Evolutionary conservation across 1,284 basidiomycete species (phyloP).

Genomic region (Trametes pubescens): DNA sequence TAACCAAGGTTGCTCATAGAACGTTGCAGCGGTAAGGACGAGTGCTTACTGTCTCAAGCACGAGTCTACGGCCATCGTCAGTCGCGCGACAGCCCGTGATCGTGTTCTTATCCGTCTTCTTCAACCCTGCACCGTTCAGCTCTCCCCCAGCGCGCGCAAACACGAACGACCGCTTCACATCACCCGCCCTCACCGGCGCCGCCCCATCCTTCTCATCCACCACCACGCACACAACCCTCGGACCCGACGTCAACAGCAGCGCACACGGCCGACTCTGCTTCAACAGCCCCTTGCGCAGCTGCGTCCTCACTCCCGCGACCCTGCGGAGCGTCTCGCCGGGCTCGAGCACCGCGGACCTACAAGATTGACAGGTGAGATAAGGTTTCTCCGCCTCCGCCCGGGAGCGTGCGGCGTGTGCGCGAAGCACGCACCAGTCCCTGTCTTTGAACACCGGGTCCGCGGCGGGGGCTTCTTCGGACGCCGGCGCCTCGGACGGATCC

Average conservation of each 20-base stretch:
- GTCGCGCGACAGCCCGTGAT: slow-evolving; percentile 6
- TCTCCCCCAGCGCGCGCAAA: background rate
- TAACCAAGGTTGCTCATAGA: background rate
- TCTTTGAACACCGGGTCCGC: slow-evolving; percentile 10
- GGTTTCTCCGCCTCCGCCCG: background rate
- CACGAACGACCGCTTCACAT: slow-evolving; percentile 24
- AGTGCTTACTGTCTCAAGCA: slow-evolving; percentile 21
- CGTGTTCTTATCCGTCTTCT: slow-evolving; percentile 10
- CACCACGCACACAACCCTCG: slow-evolving; percentile 26
- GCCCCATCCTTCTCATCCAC: slow-evolving; percentile 17
- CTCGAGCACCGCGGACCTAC: slow-evolving; percentile 25
- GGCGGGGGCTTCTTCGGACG: slow-evolving; percentile 1
- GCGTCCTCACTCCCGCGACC: slow-evolving; percentile 12
- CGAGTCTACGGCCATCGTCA: slow-evolving; percentile 3
- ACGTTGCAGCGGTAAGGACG: background rate
- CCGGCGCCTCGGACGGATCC: background rate
- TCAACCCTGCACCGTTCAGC: background rate
- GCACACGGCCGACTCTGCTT: slow-evolving; percentile 26
- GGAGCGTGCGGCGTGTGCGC: too few species aligned
- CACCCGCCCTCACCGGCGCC: slow-evolving; percentile 3
- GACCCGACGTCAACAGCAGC: slow-evolving; percentile 24
- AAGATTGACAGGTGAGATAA: slow-evolving; percentile 1
- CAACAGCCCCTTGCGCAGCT: slow-evolving; percentile 24
- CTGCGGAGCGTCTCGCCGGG: slow-evolving; percentile 19
- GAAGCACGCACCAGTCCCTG: slow-evolving; percentile 24